These are phyloP conservation scores for Globisporangium cylindrosporum DNA, from an alignment of 352 stramenopile genomes.

Conservation along the genomic window DNA sequence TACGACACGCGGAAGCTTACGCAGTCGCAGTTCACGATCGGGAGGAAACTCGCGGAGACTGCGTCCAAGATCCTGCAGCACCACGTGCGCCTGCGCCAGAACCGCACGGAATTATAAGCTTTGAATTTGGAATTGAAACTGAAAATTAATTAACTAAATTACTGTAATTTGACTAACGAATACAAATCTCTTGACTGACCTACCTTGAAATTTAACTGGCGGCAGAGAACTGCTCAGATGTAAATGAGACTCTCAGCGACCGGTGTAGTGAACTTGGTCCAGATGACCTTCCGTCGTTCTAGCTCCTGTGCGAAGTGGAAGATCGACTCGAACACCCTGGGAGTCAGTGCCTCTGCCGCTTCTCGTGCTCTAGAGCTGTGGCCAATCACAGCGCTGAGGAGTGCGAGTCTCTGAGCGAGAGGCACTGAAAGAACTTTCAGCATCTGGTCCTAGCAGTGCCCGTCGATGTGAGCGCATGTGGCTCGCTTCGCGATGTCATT, in stretches of 20 bases:
- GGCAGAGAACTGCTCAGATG: too few species aligned
- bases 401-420: neutral
- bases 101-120: neutral
- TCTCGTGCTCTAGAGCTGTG: neutral
- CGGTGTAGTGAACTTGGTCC: neutral
- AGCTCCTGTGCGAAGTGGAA: neutral
- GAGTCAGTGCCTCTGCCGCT: neutral
- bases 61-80: slow-evolving; percentile 35
- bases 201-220: too few species aligned
- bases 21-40: slow-evolving; percentile 51
- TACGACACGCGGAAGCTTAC: slow-evolving; percentile 44
- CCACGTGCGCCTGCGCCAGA: neutral
- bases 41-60: slow-evolving; percentile 52
- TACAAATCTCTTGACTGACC: neutral
- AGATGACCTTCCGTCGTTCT: neutral
- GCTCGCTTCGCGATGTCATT: neutral
- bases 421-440: neutral
- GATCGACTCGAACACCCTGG: neutral
- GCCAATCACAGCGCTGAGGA: neutral
- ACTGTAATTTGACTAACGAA: neutral
- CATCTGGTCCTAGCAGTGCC: neutral
- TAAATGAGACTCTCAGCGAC: too few species aligned
- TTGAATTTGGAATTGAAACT: neutral
- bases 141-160: neutral
- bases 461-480: neutral